A percentile compares a stretch with the other conserved stretches of the same genome.
Conservation (phyloP, 257 asterid species). For the Solanum lycopersicoides region DNA sequence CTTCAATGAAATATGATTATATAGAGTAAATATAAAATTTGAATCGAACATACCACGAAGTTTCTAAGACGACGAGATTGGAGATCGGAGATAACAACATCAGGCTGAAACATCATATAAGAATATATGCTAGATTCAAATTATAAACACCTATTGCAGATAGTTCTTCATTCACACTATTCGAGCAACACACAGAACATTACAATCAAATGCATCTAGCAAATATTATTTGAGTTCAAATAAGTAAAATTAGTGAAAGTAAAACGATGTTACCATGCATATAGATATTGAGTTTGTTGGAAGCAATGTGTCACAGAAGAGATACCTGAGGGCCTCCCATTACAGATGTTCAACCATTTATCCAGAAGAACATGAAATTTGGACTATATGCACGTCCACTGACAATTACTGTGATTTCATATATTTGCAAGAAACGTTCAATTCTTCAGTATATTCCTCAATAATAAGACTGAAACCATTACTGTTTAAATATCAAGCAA, state of each 20-base stretch:
- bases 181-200: background rate
- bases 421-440: background rate
- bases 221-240: background rate
- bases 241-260: background rate
- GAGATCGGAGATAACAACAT: too few relatives aligned
- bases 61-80: too few relatives aligned
- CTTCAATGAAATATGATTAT: too few relatives aligned
- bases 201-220: background rate
- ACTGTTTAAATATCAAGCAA: too few relatives aligned
- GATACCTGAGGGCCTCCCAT: slow-evolving; percentile 98
- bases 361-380: slow-evolving; percentile 89
- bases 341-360: slow-evolving; percentile 87
- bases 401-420: background rate
- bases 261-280: background rate
- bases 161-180: background rate
- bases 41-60: too few relatives aligned
- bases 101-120: too few relatives aligned
- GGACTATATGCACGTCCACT: slow-evolving; percentile 98
- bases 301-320: background rate
- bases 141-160: too few relatives aligned
- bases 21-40: too few relatives aligned
- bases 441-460: too few relatives aligned
- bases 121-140: too few relatives aligned
- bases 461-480: too few relatives aligned
- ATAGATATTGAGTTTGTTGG: background rate